A percentile compares a stretch with the other conserved stretches of the same genome.
phyloP scores from a whole-genome alignment of 225 moss, liverwort and hornwort species.

The Physcomitrellopsis africana region DNA sequence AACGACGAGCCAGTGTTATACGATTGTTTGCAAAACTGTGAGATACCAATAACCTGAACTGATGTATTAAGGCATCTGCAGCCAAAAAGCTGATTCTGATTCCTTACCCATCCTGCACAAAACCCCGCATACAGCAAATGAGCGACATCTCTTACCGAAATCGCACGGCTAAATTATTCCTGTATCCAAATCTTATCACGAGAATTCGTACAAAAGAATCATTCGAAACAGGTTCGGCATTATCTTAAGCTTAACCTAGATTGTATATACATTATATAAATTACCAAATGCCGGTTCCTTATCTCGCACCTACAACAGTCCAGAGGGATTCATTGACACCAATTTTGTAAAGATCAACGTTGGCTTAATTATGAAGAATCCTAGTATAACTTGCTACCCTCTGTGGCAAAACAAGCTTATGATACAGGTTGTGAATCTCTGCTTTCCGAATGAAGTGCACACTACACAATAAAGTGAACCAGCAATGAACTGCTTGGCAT shows the following conservation, averaged over 20 bases:
- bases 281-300: not conserved
- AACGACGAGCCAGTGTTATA: not conserved
- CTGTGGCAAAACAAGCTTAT: not conserved
- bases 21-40: not conserved
- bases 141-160: not conserved
- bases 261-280: not conserved
- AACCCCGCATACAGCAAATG: conserved; percentile 18
- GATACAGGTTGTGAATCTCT: not conserved
- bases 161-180: not conserved
- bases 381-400: not conserved
- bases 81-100: too few species aligned
- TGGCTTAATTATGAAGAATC: not conserved
- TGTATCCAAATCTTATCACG: not conserved
- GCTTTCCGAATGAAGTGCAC: not conserved
- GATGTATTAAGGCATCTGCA: too few species aligned
- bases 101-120: conserved; percentile 52
- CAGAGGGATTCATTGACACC: not conserved
- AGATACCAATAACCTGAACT: too few species aligned
- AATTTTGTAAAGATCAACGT: not conserved
- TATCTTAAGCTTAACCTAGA: conserved; percentile 26
- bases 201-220: conserved; percentile 1
- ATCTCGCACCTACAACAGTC: not conserved
- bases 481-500: not conserved
- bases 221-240: not conserved
- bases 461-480: not conserved